These are phyloP conservation scores for Deinandra increscens DNA, from an alignment of 129 eudicot genomes.

Conservation along the genomic window DNA sequence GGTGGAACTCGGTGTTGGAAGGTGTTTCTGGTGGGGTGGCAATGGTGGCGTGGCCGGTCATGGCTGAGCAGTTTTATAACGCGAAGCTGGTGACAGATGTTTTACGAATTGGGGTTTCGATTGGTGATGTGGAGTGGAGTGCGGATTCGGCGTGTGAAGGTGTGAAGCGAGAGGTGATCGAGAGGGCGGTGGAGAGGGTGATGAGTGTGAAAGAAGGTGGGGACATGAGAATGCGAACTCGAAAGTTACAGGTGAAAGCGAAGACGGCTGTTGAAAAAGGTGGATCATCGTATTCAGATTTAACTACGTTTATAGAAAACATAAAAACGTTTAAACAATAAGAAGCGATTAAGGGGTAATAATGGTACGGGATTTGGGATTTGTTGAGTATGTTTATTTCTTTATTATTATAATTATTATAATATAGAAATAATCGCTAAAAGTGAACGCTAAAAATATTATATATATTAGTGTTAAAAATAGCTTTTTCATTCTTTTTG, in stretches of 20 bases:
- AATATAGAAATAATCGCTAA: too few species aligned
- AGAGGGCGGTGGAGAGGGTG: conserved; percentile 35
- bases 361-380: too few species aligned
- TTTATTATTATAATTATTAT: too few species aligned
- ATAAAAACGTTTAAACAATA: conserved; percentile 13
- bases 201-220: conserved; percentile 43
- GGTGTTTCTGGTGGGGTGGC: conserved; percentile 53
- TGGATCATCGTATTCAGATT: conserved; percentile 48
- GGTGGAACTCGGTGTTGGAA: conserved; percentile 66
- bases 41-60: conserved; percentile 60
- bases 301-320: conserved; percentile 31
- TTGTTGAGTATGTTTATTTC: too few species aligned
- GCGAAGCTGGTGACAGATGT: conserved; percentile 51
- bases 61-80: conserved; percentile 57
- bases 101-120: conserved; percentile 43
- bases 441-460: too few species aligned
- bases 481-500: too few species aligned
- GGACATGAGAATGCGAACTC: conserved; percentile 47
- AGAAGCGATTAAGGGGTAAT: too few species aligned
- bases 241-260: conserved; percentile 37
- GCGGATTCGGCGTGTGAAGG: conserved; percentile 21
- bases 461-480: too few species aligned
- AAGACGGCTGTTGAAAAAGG: conserved; percentile 36
- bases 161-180: conserved; percentile 34
- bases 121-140: conserved; percentile 47